Evolutionary conservation across 2,329 filamentous ascomycete species (phyloP).

Genomic region (Penicillium freii): DNA sequence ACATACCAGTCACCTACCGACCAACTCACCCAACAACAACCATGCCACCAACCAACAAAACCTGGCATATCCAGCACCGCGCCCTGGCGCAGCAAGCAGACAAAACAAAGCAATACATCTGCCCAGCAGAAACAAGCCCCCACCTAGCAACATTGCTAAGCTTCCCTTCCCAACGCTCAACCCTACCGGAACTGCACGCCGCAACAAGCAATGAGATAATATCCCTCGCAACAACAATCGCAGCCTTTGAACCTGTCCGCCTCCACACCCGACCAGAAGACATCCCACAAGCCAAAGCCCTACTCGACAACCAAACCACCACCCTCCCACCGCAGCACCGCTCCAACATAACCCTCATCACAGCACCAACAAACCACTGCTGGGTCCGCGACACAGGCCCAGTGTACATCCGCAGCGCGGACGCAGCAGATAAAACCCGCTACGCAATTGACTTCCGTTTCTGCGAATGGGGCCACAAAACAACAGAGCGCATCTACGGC

Average conservation of each 20-base stretch:
- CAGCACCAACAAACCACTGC: conserved; percentile 26
- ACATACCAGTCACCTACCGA: neutral
- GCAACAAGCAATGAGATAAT: conserved; percentile 27
- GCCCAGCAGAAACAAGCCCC: conserved; percentile 23
- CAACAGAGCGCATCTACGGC: conserved; percentile 17
- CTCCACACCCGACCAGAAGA: conserved; percentile 30
- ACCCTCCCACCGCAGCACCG: neutral
- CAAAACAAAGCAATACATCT: conserved; percentile 18
- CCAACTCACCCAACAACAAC: neutral
- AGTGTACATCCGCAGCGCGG: conserved; percentile 23
- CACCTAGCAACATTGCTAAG: conserved; percentile 30
- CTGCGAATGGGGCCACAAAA: conserved; percentile 27
- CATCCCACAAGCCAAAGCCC: conserved; percentile 8
- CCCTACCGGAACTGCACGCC: conserved; percentile 21
- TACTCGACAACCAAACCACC: conserved; percentile 10
- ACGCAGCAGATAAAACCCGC: conserved; percentile 9
- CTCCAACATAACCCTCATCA: conserved; percentile 19
- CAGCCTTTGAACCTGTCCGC: conserved; percentile 34
- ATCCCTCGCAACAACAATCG: conserved; percentile 28
- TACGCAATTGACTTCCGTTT: conserved; percentile 25
- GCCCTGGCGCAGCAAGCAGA: conserved; percentile 7
- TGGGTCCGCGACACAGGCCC: conserved; percentile 35
- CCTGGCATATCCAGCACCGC: conserved; percentile 10
- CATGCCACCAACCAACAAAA: conserved; percentile 16
- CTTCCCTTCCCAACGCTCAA: conserved; percentile 27